These are phyloP conservation scores for Alternaria angustiovoidea DNA, from an alignment of 2,329 filamentous ascomycete species.

Conservation along the genomic window DNA sequence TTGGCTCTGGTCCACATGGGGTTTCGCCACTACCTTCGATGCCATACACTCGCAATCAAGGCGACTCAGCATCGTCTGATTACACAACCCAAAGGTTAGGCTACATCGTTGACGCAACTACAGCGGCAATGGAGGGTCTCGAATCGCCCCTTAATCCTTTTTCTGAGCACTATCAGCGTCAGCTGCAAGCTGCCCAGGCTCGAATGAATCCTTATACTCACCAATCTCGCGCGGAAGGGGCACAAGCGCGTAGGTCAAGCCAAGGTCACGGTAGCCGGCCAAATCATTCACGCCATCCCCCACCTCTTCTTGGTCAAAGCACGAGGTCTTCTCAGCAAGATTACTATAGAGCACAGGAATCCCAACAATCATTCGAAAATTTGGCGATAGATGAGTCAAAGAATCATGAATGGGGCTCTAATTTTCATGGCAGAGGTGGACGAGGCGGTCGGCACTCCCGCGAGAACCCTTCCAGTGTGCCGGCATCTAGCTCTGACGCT, in stretches of 20 bases:
- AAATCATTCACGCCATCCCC: not conserved
- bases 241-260: not conserved
- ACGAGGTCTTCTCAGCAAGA: not conserved
- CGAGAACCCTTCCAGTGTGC: slow-evolving; percentile 29
- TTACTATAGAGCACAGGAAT: not conserved
- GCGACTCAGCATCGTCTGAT: slow-evolving; percentile 5
- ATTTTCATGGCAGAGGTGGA: not conserved
- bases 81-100: slow-evolving; percentile 1
- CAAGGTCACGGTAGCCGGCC: not conserved
- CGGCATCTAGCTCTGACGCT: slow-evolving; percentile 2
- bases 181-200: slow-evolving; percentile 8
- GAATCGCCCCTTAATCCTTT: slow-evolving; percentile 40
- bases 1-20: slow-evolving; percentile 1
- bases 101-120: slow-evolving; percentile 24
- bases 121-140: slow-evolving; percentile 28
- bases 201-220: not conserved
- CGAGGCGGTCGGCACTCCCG: slow-evolving; percentile 30
- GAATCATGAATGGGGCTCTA: not conserved
- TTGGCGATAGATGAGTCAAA: not conserved
- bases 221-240: not conserved
- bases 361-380: not conserved
- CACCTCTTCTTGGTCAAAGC: not conserved
- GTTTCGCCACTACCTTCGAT: slow-evolving; percentile 30
- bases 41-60: slow-evolving; percentile 31
- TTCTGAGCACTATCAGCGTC: slow-evolving; percentile 25